Conservation (phyloP, 2,329 filamentous ascomycete species). For the Madurella fahalii region DNA sequence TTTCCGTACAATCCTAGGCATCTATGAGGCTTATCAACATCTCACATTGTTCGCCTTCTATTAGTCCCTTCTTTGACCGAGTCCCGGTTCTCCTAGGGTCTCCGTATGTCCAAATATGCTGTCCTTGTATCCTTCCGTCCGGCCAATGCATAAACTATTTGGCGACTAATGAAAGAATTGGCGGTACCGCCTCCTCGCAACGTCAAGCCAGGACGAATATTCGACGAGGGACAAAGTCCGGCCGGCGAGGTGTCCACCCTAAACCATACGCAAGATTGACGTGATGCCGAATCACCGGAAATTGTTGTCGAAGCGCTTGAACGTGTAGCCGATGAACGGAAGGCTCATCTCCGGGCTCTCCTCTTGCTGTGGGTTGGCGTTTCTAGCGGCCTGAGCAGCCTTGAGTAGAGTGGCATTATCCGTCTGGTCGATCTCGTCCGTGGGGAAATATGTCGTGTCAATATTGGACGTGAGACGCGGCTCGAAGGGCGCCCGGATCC, state of each 20-base stretch:
- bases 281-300: conserved; percentile 45
- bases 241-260: background rate
- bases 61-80: background rate
- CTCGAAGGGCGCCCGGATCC: conserved; percentile 93
- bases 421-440: conserved; percentile 95
- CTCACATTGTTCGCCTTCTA: background rate
- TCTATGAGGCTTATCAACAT: background rate
- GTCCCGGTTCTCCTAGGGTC: background rate
- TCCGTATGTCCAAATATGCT: background rate
- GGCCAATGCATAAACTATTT: background rate
- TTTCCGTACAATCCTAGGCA: background rate
- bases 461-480: conserved; percentile 88
- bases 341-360: conserved; percentile 92
- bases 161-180: background rate
- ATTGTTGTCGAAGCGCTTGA: conserved; percentile 88
- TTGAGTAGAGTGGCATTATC: conserved; percentile 85
- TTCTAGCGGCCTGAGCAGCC: conserved; percentile 72
- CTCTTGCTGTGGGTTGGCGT: conserved; percentile 50
- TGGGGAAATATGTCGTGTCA: conserved; percentile 98
- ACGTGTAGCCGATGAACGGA: conserved; percentile 94
- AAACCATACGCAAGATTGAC: background rate
- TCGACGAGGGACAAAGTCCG: background rate
- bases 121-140: background rate
- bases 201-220: background rate
- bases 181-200: background rate